Evolutionary conservation across 306 rosid species (phyloP), one percentile per base, ranked within the genome.

Genomic region (Cicer pinnatifidum): DNA sequence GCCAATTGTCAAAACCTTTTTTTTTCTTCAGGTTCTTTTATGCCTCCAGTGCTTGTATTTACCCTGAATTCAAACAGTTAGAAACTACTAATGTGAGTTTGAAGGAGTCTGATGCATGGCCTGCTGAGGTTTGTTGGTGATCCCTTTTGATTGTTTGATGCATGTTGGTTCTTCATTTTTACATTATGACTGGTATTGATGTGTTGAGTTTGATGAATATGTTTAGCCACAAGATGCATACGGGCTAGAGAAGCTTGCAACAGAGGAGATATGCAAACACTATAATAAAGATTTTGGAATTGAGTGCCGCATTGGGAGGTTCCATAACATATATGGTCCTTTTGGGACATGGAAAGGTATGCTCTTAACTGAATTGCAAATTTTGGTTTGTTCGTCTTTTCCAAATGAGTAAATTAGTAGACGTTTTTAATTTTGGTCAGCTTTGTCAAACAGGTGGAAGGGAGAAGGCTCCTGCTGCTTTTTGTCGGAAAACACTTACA

Each of bases 91-190:
- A 90, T 78, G 99, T 91, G 76, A 94, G 99, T 90, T 87, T 94
- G 89, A 94, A 94, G 84, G 97, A 95, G 85, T 67, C 99, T 57
- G 99, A 91, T 87, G 99, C 97, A 66, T 94, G 99, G 99, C 99
- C 97, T 67, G 97, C 97, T 63, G 99, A 94, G 97, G 99, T 91
- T 40, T 72, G 84, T 84, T 71, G 56, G 58, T 33, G 67, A 57
- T 75, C 7, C 3, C 76, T 69, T 76, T 11, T 11, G 11, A 33
- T 45, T 20, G 33, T 60, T 79, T 3, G n/a, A 74, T 59, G 78
- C 28, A 62, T 77, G 45, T 65, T 78, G 33, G 57, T 39, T 66
- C 41, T 67, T 68, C 39, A 13, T 51, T 67, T 67, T 13, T 75
- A 2, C 39, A 10, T 37, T 37, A 16, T 53, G 15, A 16, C 43